Conservation (phyloP, 176 grass and related monocot species). For the Ampelocalamus luodianensis region DNA sequence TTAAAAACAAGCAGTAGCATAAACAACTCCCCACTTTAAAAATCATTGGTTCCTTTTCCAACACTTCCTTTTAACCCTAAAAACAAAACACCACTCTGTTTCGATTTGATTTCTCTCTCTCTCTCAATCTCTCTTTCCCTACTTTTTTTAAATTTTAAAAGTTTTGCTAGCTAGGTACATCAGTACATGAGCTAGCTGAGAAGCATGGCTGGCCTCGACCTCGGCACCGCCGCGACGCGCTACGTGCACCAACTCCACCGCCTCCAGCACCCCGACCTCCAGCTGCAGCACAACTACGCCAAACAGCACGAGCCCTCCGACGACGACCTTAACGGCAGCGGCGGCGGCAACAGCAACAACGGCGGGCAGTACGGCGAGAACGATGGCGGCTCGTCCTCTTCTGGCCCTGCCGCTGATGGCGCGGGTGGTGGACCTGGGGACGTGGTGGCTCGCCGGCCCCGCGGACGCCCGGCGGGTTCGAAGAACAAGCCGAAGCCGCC, state of each 20-base stretch:
- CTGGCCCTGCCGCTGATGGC: slow-evolving; percentile 38
- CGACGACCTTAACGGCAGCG: slow-evolving; percentile 52
- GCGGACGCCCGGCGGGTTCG: slow-evolving; percentile 75
- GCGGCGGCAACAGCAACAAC: slow-evolving; percentile 38
- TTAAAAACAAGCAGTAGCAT: slow-evolving; percentile 55
- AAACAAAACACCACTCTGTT: slow-evolving; percentile 60
- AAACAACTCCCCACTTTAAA: slow-evolving; percentile 73
- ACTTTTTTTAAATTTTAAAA: slow-evolving; percentile 44
- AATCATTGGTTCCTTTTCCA: slow-evolving; percentile 82
- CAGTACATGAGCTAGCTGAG: slow-evolving; percentile 78
- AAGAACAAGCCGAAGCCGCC: slow-evolving; percentile 98
- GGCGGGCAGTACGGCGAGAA: slow-evolving; percentile 53
- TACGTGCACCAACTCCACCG: slow-evolving; percentile 84
- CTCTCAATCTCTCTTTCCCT: slow-evolving; percentile 8
- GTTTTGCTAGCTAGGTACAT: slow-evolving; percentile 51
- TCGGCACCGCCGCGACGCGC: slow-evolving; percentile 78
- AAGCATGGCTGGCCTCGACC: slow-evolving; percentile 97
- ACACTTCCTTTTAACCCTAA: slow-evolving; percentile 71
- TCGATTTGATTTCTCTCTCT: slow-evolving; percentile 43
- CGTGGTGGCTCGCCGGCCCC: slow-evolving; percentile 61
- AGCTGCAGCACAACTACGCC: slow-evolving; percentile 66
- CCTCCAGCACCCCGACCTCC: slow-evolving; percentile 67
- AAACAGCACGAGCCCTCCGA: slow-evolving; percentile 63
- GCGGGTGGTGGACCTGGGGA: slow-evolving; percentile 46
- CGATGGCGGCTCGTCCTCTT: slow-evolving; percentile 62